Conservation (phyloP, 495 filamentous ascomycete genomes). For the Xylaria flabelliformis region DNA sequence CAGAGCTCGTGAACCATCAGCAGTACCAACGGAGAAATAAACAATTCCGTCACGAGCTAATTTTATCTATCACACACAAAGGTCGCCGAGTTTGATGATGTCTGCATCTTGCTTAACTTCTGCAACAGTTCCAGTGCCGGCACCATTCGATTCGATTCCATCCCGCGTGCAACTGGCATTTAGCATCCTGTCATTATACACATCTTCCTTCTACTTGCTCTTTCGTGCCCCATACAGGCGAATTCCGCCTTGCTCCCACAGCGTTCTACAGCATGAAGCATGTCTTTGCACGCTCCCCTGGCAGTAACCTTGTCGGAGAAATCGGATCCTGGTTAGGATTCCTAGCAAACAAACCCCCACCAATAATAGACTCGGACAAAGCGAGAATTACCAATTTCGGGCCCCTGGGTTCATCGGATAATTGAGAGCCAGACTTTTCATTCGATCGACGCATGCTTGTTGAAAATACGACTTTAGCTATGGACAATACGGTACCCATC, state of each 20-base stretch:
- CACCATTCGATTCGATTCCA: not conserved
- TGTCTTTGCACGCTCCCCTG: conserved; percentile 11
- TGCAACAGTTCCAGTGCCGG: conserved; percentile 1
- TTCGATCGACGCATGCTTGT: not conserved
- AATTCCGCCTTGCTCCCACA: conserved; percentile 5
- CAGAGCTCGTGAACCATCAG: conserved; percentile 14
- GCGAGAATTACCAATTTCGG: conserved; percentile 7
- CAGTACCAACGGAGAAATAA: conserved; percentile 10
- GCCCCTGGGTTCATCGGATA: conserved; percentile 12
- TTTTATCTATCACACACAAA: not conserved
- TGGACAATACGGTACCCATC: not conserved
- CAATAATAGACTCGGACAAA: conserved; percentile 18
- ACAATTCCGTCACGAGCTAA: conserved; percentile 1
- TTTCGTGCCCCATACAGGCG: not conserved
- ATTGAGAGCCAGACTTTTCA: not conserved
- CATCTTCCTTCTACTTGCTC: not conserved
- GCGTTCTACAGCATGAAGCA: not conserved
- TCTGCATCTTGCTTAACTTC: not conserved
- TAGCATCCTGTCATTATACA: not conserved
- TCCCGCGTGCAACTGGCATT: not conserved
- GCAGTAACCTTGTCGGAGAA: conserved; percentile 24
- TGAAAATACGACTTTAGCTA: conserved; percentile 1
- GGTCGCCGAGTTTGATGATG: not conserved
- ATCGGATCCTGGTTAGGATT: conserved; percentile 4
- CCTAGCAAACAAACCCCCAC: conserved; percentile 16